phyloP scores from a whole-genome alignment of 805 yeast species.

The Cyberlindnera petersonii region DNA sequence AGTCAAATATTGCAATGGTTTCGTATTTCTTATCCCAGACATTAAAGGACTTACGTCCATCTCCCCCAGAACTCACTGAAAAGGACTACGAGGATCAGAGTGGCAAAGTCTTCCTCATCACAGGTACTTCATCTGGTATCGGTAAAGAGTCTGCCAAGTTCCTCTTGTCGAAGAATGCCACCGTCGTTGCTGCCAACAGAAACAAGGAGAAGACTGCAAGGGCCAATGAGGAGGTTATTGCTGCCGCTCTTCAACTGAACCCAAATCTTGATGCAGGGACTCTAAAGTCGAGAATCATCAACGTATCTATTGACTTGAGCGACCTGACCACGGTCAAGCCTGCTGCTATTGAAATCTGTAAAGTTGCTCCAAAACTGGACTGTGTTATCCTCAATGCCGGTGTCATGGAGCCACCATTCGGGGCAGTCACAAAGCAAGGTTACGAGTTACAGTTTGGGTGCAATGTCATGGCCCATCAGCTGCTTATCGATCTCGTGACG shows the following conservation, averaged over 20 bases:
- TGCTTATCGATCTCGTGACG: constrained; percentile 38
- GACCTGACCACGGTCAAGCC: constrained; percentile 41
- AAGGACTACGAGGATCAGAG: constrained; percentile 29
- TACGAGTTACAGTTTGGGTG: constrained; percentile 44
- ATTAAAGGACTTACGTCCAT: constrained; percentile 9
- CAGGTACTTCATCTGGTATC: constrained; percentile 35
- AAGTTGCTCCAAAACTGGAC: constrained; percentile 28
- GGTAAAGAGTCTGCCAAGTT: constrained; percentile 33
- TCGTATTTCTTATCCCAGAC: not conserved
- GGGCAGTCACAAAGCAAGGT: constrained; percentile 38
- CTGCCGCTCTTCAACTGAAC: constrained; percentile 19
- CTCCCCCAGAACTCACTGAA: constrained; percentile 26
- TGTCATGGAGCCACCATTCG: constrained; percentile 38
- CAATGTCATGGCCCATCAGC: constrained; percentile 43
- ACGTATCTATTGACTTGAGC: constrained; percentile 32
- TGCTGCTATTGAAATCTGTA: constrained; percentile 31
- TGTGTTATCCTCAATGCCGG: constrained; percentile 43
- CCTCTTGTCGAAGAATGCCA: constrained; percentile 31
- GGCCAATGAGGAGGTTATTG: constrained; percentile 29
- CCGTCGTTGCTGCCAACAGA: constrained; percentile 37
- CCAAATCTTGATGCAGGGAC: not conserved
- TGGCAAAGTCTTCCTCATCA: constrained; percentile 23
- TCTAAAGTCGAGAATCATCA: constrained; percentile 21
- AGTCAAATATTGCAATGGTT: not conserved
- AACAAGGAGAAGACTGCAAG: constrained; percentile 30